Evolutionary conservation across 2,329 filamentous ascomycete species (phyloP), one percentile per base, ranked within the genome.

Genomic region (Saccharata proteae): DNA sequence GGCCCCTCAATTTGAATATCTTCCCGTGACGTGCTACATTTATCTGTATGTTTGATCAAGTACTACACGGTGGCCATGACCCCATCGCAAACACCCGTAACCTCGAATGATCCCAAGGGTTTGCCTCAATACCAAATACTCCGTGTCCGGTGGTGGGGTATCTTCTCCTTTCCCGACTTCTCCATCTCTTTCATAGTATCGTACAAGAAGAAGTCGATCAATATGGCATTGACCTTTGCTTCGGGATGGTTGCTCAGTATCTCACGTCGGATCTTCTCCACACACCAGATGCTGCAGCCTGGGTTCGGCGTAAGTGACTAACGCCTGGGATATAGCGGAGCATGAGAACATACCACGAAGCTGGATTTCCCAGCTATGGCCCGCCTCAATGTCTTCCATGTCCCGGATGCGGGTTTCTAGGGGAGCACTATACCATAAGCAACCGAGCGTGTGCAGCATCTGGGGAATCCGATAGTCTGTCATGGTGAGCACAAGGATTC

Each of bases 151-250:
- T 94, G 86, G 57, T 93, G 85, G 4, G 83, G 82, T 38, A 84
- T 71, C 23, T 47, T 39, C 61, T 64, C 48, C 76, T 71, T 38
- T 32, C 25, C 46, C 5, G 49, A 51, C 17, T 45, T 47, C 54
- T 96, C 88, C 50, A 80, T 55, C 48, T 84, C 79, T 55, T 96
- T 98, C 60, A 90, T 85, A 12, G 80, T 75, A 58, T 98, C 90
- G 51, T 98, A 98, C 34, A 98, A 62, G 55, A 94, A 93, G 58
- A 96, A 98, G 56, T 98, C 90, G 40, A 98, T 90, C 45, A 98
- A 57, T 22, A 96, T 83, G 16, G 90, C 86, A 51, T 98, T 98
- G 40, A 79, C 55, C 24, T 32, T 29, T 1, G 76, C 67, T 7
- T 78, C 74, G 1, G 85, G 81, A 46, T 94, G 74, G 10, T 72